phyloP scores from a whole-genome alignment of 495 filamentous ascomycete genomes.

The Halenospora varia region DNA sequence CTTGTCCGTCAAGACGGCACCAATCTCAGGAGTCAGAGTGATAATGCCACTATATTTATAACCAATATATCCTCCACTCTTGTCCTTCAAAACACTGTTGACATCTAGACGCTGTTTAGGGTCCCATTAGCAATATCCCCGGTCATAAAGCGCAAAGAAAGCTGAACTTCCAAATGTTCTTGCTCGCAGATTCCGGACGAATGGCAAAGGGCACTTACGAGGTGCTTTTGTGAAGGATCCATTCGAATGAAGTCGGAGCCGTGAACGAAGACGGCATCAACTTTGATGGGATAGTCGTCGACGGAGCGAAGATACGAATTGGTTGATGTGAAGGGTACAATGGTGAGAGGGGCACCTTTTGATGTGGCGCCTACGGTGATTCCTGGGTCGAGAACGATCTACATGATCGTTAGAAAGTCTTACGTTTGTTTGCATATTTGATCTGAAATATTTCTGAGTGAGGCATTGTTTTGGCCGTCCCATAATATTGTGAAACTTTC shows the following conservation, averaged over 20 bases:
- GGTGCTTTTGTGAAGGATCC: constrained; percentile 41
- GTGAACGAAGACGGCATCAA: constrained; percentile 46
- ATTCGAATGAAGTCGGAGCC: constrained; percentile 51
- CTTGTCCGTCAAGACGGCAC: constrained; percentile 35
- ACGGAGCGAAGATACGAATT: constrained; percentile 28
- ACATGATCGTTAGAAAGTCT: neutral
- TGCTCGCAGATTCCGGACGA: no score
- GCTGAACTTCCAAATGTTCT: no score
- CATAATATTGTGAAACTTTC: no score
- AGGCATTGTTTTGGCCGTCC: no score
- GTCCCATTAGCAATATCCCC: no score
- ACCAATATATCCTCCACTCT: constrained; percentile 35
- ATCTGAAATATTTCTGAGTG: no score
- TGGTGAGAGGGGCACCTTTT: constrained; percentile 22
- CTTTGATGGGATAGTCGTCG: constrained; percentile 28
- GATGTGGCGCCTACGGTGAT: constrained; percentile 24
- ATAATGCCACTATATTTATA: constrained; percentile 49
- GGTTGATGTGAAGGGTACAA: constrained; percentile 29
- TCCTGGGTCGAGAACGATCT: constrained; percentile 32
- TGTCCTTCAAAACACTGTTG: constrained; percentile 40
- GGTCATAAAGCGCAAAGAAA: no score
- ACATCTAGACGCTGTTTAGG: constrained; percentile 47
- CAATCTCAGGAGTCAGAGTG: constrained; percentile 31
- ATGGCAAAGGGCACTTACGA: constrained; percentile 12
- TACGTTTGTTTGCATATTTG: neutral